These are phyloP conservation scores for Leishmania braziliensis DNA, from an alignment of 208 protist species.

Conservation along the genomic window DNA sequence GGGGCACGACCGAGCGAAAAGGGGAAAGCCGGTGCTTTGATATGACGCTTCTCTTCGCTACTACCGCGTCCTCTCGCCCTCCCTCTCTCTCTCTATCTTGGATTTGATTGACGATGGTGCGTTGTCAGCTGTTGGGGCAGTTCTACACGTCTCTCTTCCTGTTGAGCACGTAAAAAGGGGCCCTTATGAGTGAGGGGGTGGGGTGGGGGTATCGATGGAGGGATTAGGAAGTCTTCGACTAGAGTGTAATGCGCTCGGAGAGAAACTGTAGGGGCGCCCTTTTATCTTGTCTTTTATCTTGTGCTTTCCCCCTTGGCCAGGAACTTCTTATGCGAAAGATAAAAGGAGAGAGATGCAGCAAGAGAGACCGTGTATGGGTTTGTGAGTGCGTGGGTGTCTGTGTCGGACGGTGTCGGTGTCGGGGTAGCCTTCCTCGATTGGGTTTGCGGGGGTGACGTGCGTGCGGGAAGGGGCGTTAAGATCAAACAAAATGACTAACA, in stretches of 20 bases:
- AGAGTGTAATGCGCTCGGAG: no score
- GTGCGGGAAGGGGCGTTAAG: neutral
- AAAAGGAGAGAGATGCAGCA: neutral
- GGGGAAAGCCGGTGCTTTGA: no score
- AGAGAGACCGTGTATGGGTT: neutral
- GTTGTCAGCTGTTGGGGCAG: neutral
- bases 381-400: neutral
- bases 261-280: neutral
- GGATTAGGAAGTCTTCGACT: neutral
- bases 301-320: neutral
- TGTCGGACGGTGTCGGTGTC: no score
- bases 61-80: no score
- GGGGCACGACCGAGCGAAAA: no score
- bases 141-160: neutral
- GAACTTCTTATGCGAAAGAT: neutral
- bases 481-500: neutral
- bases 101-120: neutral
- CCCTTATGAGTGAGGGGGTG: neutral
- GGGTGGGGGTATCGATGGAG: neutral
- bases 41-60: no score
- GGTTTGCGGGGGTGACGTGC: neutral
- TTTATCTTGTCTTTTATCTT: neutral
- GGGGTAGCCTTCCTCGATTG: neutral
- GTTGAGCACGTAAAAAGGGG: neutral
- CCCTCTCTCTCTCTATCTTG: neutral